These are phyloP conservation scores for Stephanocyclus meneghinianus DNA, from an alignment of 352 stramenopile species.

Conservation along the genomic window DNA sequence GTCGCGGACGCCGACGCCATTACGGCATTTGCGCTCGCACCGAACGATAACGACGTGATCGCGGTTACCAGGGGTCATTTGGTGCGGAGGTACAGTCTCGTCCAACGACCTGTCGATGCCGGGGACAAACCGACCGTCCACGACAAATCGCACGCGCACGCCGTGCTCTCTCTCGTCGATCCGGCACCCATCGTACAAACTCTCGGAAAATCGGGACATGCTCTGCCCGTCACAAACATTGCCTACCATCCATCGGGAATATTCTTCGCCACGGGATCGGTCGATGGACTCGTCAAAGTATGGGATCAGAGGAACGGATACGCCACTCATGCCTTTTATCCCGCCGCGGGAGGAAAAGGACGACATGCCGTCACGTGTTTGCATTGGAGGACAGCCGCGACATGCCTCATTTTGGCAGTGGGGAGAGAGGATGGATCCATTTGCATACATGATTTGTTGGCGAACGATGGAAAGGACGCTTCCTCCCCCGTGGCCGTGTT, in stretches of 20 bases:
- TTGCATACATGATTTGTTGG: slow-evolving; percentile 78
- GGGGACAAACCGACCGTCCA: neutral
- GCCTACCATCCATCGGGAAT: slow-evolving; percentile 72
- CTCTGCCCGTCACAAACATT: slow-evolving; percentile 69
- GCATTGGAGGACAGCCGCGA: slow-evolving; percentile 53
- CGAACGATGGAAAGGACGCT: slow-evolving; percentile 86
- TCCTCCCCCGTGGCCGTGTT: slow-evolving; percentile 85
- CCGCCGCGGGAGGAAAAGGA: slow-evolving; percentile 41
- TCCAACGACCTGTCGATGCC: neutral
- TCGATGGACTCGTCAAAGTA: slow-evolving; percentile 92
- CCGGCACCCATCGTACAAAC: slow-evolving; percentile 58
- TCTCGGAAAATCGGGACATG: slow-evolving; percentile 72
- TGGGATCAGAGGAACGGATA: slow-evolving; percentile 77
- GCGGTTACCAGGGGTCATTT: slow-evolving; percentile 70
- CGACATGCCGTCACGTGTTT: slow-evolving; percentile 63
- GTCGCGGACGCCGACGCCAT: slow-evolving; percentile 75
- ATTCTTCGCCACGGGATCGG: slow-evolving; percentile 93
- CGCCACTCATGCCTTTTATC: slow-evolving; percentile 82
- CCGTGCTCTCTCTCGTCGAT: slow-evolving; percentile 16
- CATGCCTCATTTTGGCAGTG: slow-evolving; percentile 76
- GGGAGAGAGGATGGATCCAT: slow-evolving; percentile 82
- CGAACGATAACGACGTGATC: slow-evolving; percentile 70
- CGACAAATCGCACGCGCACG: neutral
- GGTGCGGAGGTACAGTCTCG: slow-evolving; percentile 68
- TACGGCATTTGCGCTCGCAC: slow-evolving; percentile 67